These are phyloP conservation scores for Cryptococcus floricola DNA, from an alignment of 1,284 basidiomycete species.

Conservation along the genomic window DNA sequence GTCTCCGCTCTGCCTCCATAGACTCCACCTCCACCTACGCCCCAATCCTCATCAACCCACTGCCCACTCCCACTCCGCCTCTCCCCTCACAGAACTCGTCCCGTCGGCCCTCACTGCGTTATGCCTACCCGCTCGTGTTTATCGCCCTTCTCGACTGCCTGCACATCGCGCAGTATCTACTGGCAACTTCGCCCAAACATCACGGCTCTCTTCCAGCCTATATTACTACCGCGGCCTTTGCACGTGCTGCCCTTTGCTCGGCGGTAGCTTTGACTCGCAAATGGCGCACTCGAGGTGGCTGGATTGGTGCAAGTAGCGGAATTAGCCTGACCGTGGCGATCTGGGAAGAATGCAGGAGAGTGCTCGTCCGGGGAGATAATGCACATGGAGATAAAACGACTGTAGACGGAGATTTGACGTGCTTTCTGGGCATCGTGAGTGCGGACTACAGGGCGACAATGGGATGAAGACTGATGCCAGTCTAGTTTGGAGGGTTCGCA, in stretches of 20 bases:
- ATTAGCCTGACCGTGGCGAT: slow-evolving; percentile 11
- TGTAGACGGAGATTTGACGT: background rate
- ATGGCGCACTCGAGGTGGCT: slow-evolving; percentile 14
- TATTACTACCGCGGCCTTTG: background rate
- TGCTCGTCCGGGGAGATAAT: slow-evolving; percentile 1
- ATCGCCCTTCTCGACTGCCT: slow-evolving; percentile 5
- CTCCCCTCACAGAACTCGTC: background rate
- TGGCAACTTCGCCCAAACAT: background rate
- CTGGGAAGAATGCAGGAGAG: slow-evolving; percentile 17
- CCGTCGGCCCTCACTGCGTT: background rate
- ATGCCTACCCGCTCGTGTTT: slow-evolving; percentile 11
- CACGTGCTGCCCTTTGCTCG: slow-evolving; percentile 2
- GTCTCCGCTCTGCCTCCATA: background rate
- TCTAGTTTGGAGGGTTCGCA: slow-evolving; percentile 11
- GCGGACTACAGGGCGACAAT: background rate
- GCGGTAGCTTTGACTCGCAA: slow-evolving; percentile 1
- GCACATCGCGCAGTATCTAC: background rate
- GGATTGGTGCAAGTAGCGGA: slow-evolving; percentile 3
- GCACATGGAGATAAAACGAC: background rate
- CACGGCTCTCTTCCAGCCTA: background rate
- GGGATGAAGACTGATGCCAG: background rate
- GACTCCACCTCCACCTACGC: background rate
- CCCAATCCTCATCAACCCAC: background rate
- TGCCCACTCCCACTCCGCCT: background rate
- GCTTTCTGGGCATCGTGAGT: slow-evolving; percentile 11